Conservation (phyloP, 495 filamentous ascomycete species). For the Aspergillus steynii region DNA sequence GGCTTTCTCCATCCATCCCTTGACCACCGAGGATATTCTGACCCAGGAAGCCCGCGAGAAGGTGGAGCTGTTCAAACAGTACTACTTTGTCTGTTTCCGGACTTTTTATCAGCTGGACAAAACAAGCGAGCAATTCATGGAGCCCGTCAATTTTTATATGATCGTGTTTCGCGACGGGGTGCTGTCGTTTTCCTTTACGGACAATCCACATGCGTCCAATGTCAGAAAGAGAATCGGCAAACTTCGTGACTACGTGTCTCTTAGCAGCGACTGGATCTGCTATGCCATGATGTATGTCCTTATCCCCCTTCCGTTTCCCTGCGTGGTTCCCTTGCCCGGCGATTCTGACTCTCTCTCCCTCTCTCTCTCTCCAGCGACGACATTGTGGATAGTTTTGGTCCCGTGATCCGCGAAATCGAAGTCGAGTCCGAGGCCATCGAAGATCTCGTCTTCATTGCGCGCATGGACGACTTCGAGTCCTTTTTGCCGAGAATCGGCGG, state of each 20-base stretch:
- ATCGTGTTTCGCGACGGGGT: conserved; percentile 96
- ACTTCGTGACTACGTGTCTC: conserved; percentile 87
- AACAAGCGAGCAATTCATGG: conserved; percentile 72
- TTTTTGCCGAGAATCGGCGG: conserved; percentile 88
- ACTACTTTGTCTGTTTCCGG: conserved; percentile 97
- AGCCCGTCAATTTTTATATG: conserved; percentile 94
- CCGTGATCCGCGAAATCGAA: conserved; percentile 83
- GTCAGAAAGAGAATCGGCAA: conserved; percentile 90
- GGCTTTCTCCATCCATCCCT: conserved; percentile 88
- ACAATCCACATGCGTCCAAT: conserved; percentile 79
- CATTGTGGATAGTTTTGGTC: conserved; percentile 94
- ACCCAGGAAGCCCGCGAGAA: conserved; percentile 96
- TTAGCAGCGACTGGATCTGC: conserved; percentile 97
- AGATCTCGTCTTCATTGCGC: conserved; percentile 88
- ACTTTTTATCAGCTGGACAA: conserved; percentile 85
- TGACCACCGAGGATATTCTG: conserved; percentile 92
- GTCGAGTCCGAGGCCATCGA: conserved; percentile 88
- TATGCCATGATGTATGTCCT: conserved; percentile 89
- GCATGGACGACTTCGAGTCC: conserved; percentile 79
- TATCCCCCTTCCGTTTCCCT: background rate
- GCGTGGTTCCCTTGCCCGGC: conserved; percentile 6
- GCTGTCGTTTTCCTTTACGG: conserved; percentile 86
- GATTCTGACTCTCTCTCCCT: background rate
- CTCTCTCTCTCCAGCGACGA: conserved; percentile 63
- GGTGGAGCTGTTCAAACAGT: conserved; percentile 94